phyloP scores from a whole-genome alignment of 768 basidiomycete species.

The Hygrophoropsis aurantiaca region DNA sequence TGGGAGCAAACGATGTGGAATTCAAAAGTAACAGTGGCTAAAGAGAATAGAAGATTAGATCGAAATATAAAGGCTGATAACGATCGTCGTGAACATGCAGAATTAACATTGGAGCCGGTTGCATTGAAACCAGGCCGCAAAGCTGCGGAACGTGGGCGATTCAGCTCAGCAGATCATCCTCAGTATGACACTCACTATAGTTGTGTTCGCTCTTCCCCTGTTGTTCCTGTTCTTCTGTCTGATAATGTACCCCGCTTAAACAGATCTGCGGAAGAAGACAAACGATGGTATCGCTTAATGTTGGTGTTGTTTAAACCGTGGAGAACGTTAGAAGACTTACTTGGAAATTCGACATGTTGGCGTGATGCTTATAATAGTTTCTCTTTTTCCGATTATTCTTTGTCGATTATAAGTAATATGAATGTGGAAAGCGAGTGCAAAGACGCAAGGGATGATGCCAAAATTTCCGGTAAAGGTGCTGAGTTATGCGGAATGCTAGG shows the following conservation, averaged over 20 bases:
- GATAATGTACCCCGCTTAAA: not conserved
- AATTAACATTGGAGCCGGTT: no score
- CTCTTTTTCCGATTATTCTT: no score
- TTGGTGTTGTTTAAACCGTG: constrained; percentile 4
- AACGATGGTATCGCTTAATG: not conserved
- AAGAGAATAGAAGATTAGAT: no score
- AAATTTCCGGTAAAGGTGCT: no score
- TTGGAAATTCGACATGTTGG: not conserved
- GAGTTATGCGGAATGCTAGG: no score
- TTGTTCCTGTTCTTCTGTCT: constrained; percentile 7
- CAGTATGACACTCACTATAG: constrained; percentile 1
- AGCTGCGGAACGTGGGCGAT: no score
- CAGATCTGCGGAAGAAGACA: not conserved
- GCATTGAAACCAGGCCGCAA: no score
- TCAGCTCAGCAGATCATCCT: not conserved
- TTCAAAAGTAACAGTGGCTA: no score
- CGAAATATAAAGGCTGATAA: no score
- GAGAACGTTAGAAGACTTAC: not conserved
- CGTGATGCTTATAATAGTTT: not conserved
- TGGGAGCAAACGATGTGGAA: no score
- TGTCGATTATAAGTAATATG: constrained; percentile 5
- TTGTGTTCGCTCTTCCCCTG: not conserved
- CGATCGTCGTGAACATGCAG: no score
- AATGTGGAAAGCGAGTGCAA: constrained; percentile 8
- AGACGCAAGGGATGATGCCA: constrained; percentile 9